Conservation (phyloP, 495 filamentous ascomycete species). For the Oleoguttula mirabilis region DNA sequence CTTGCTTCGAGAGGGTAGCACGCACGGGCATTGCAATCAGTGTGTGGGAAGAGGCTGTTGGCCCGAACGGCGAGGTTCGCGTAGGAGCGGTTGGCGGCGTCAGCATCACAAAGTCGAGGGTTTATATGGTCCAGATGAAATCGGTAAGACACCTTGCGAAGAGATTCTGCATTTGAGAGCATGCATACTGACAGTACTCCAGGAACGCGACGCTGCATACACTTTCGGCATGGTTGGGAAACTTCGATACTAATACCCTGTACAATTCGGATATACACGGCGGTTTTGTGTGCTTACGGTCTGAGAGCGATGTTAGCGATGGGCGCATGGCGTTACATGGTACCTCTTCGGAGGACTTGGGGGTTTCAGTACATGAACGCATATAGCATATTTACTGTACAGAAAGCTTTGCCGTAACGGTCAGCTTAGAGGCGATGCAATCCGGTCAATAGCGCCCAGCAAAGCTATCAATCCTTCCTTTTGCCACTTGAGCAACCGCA, state of each 20-base stretch:
- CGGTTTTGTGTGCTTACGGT: neutral
- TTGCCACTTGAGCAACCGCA: constrained; percentile 17
- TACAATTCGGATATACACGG: neutral
- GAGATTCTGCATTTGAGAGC: too few species aligned
- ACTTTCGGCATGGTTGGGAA: constrained; percentile 25
- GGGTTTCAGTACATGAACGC: too few species aligned
- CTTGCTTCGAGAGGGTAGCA: constrained; percentile 72
- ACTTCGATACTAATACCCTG: constrained; percentile 18
- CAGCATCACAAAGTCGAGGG: constrained; percentile 49
- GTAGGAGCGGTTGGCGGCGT: constrained; percentile 61
- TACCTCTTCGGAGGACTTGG: too few species aligned
- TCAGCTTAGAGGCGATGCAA: too few species aligned
- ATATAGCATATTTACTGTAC: too few species aligned
- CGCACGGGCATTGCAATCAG: constrained; percentile 74
- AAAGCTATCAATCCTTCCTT: constrained; percentile 16
- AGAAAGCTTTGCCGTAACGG: too few species aligned
- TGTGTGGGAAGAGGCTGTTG: constrained; percentile 70
- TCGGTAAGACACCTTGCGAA: constrained; percentile 19
- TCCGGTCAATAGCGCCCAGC: constrained; percentile 21
- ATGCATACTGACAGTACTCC: constrained; percentile 1
- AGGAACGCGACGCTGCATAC: constrained; percentile 26
- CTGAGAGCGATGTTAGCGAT: constrained; percentile 10
- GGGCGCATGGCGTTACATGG: constrained; percentile 4
- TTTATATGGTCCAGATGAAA: constrained; percentile 66
- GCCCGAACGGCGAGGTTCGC: constrained; percentile 55